Evolutionary conservation across 2,329 filamentous ascomycete species (phyloP).

Genomic region (Fusarium nodosum): DNA sequence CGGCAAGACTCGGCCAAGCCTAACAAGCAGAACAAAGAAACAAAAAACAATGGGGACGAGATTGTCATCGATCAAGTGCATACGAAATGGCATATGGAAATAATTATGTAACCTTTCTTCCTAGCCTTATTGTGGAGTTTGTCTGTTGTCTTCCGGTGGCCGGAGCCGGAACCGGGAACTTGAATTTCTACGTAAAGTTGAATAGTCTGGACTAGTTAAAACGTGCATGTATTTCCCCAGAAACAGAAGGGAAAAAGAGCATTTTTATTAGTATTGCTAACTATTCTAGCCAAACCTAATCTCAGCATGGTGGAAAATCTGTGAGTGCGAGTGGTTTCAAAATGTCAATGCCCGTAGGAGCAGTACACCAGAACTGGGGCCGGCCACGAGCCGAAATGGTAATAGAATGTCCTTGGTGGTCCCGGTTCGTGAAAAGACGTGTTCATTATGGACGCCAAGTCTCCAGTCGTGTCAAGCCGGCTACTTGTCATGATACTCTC

Average conservation of each 20-base stretch:
- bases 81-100: neutral
- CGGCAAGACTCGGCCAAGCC: constrained; percentile 29
- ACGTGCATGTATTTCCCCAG: constrained; percentile 39
- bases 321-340: neutral
- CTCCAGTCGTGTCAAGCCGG: constrained; percentile 9
- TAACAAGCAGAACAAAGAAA: neutral
- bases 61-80: constrained; percentile 14
- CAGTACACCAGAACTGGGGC: constrained; percentile 21
- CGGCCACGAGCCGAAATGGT: constrained; percentile 39
- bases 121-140: constrained; percentile 11
- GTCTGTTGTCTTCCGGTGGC: constrained; percentile 24
- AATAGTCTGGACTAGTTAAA: neutral
- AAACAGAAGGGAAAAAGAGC: constrained; percentile 35
- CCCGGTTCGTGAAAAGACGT: neutral
- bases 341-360: constrained; percentile 2
- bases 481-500: constrained; percentile 23
- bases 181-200: neutral
- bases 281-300: constrained; percentile 2
- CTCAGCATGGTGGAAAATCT: neutral
- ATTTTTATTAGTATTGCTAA: neutral
- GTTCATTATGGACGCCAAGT: neutral
- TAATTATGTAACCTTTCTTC: constrained; percentile 17
- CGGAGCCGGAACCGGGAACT: constrained; percentile 37
- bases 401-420: constrained; percentile 1
- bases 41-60: constrained; percentile 4